These are phyloP conservation scores for Naganishia vishniacii DNA, from an alignment of 768 basidiomycete species.

Conservation along the genomic window DNA sequence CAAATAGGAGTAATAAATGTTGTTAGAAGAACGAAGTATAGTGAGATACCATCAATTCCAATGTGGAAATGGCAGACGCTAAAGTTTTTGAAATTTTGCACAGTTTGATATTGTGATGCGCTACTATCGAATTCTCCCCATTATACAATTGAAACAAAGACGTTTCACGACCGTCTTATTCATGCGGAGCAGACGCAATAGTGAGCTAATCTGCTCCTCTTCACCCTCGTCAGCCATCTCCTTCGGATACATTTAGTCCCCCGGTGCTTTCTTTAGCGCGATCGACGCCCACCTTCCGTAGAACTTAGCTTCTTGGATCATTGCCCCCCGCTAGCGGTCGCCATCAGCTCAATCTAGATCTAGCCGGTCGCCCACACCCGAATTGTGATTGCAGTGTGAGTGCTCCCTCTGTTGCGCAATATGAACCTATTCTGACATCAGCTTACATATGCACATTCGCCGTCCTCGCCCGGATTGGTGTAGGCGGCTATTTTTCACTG, in stretches of 20 bases:
- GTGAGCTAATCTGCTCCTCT: no score
- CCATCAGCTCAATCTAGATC: slow-evolving; percentile 13
- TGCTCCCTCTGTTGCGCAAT: not conserved
- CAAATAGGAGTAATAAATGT: slow-evolving; percentile 34
- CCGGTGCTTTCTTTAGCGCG: slow-evolving; percentile 19
- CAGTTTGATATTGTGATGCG: slow-evolving; percentile 21
- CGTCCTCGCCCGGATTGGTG: slow-evolving; percentile 26
- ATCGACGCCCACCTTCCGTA: not conserved
- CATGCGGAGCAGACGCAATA: no score
- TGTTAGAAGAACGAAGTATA: slow-evolving; percentile 36
- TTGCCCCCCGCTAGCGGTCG: slow-evolving; percentile 7
- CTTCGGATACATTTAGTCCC: slow-evolving; percentile 5
- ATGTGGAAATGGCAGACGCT: slow-evolving; percentile 29
- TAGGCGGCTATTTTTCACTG: slow-evolving; percentile 31
- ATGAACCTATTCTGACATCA: not conserved
- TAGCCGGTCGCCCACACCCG: slow-evolving; percentile 16
- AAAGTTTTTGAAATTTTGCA: slow-evolving; percentile 21
- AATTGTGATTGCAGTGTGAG: slow-evolving; percentile 1
- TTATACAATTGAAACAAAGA: slow-evolving; percentile 23
- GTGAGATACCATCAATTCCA: slow-evolving; percentile 35
- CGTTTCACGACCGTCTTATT: no score
- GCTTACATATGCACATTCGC: slow-evolving; percentile 23
- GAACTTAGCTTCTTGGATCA: slow-evolving; percentile 19
- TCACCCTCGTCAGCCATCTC: slow-evolving; percentile 24
- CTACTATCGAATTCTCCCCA: slow-evolving; percentile 24